These are phyloP conservation scores for Euryodendron excelsum DNA, from an alignment of 148 eudicot species.

Conservation along the genomic window DNA sequence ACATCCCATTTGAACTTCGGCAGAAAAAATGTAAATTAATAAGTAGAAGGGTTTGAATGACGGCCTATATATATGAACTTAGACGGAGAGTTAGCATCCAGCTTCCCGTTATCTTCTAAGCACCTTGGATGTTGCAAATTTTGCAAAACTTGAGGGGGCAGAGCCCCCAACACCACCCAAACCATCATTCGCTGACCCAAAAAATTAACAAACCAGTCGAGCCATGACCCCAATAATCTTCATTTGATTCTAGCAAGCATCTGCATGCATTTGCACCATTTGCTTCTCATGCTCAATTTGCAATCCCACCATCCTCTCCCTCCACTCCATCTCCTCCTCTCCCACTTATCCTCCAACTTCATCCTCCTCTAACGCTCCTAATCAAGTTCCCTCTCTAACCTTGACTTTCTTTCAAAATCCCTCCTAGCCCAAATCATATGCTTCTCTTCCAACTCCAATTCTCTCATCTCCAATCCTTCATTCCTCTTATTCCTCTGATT, in stretches of 20 bases:
- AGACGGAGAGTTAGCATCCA: constrained; percentile 59
- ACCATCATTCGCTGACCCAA: constrained; percentile 69
- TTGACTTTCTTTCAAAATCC: constrained; percentile 43
- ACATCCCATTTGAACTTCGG: constrained; percentile 11
- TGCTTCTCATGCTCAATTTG: constrained; percentile 91
- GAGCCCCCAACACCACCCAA: constrained; percentile 55
- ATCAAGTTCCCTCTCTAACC: constrained; percentile 50
- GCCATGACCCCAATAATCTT: constrained; percentile 71
- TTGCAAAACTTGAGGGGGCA: constrained; percentile 67
- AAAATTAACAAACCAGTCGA: constrained; percentile 67
- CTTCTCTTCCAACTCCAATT: constrained; percentile 60
- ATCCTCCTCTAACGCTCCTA: constrained; percentile 62
- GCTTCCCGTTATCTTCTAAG: constrained; percentile 61
- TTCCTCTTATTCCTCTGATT: constrained; percentile 33
- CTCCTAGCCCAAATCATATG: constrained; percentile 47
- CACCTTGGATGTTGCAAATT: constrained; percentile 71
- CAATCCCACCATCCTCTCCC: constrained; percentile 64
- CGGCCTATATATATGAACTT: constrained; percentile 64
- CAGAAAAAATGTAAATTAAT: constrained; percentile 9
- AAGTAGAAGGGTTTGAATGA: constrained; percentile 16
- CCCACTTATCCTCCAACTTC: constrained; percentile 84
- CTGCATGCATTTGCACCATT: constrained; percentile 83
- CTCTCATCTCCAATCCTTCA: constrained; percentile 35
- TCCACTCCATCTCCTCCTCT: constrained; percentile 85
- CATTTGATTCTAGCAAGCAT: constrained; percentile 87